Conservation (phyloP, 768 basidiomycete genomes). For the Lentinus brumalis region DNA sequence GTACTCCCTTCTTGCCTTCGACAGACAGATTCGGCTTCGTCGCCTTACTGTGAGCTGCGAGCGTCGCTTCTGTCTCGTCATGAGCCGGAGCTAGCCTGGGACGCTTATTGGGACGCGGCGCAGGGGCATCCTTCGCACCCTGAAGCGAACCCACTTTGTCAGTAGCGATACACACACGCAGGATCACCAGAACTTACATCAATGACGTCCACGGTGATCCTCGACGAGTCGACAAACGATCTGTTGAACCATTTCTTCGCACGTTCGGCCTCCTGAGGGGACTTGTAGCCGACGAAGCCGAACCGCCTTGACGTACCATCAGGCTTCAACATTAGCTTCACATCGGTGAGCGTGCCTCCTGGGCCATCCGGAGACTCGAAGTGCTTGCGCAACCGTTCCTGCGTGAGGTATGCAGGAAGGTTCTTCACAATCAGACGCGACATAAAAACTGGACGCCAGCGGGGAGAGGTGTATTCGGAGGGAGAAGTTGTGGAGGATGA, state of each 20-base stretch:
- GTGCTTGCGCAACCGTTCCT: conserved; percentile 63
- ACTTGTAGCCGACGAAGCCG: conserved; percentile 91
- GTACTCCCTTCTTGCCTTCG: background rate
- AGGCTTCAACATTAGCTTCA: conserved; percentile 73
- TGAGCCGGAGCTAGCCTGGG: conserved; percentile 47
- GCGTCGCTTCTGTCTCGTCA: conserved; percentile 25
- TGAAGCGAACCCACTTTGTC: conserved; percentile 29
- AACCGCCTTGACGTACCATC: conserved; percentile 86
- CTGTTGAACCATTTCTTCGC: conserved; percentile 85
- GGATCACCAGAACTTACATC: conserved; percentile 56
- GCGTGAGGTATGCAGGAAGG: conserved; percentile 68
- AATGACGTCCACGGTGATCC: conserved; percentile 73
- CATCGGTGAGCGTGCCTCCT: conserved; percentile 78
- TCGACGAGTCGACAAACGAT: conserved; percentile 79
- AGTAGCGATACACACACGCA: background rate
- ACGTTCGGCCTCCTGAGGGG: conserved; percentile 67
- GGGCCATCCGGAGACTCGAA: conserved; percentile 66
- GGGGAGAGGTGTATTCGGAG: background rate
- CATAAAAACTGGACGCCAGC: conserved; percentile 43
- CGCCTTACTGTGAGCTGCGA: background rate
- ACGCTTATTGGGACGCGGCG: conserved; percentile 70
- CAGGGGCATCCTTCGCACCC: conserved; percentile 71
- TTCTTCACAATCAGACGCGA: conserved; percentile 86
- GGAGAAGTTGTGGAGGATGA: conserved; percentile 5
- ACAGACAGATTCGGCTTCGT: conserved; percentile 1